Conservation (phyloP, 805 yeast species). For the Torulaspora gathmanii region DNA sequence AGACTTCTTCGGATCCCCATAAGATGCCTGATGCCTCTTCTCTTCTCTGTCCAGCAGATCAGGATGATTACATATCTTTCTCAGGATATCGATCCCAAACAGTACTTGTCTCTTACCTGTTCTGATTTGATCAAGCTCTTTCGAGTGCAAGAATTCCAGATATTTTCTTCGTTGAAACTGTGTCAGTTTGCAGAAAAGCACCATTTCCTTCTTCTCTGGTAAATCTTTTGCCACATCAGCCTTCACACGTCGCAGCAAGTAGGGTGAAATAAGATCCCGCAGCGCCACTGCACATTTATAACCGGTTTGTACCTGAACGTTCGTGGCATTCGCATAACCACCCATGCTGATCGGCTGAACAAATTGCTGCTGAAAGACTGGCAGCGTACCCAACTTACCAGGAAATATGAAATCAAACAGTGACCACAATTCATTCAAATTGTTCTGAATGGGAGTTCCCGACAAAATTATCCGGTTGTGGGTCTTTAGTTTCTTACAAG, state of each 20-base stretch:
- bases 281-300: conserved; percentile 91
- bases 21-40: conserved; percentile 31
- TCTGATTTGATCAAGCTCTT: conserved; percentile 65
- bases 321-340: conserved; percentile 97
- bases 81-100: conserved; percentile 81
- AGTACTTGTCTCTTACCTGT: conserved; percentile 76
- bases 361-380: conserved; percentile 90
- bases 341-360: conserved; percentile 91
- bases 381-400: conserved; percentile 89
- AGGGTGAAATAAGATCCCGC: conserved; percentile 85
- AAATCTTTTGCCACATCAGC: conserved; percentile 92
- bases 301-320: conserved; percentile 93
- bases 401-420: conserved; percentile 93
- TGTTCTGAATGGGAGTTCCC: conserved; percentile 96
- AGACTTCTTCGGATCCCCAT: conserved; percentile 58
- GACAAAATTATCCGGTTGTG: conserved; percentile 83
- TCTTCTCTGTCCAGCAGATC: conserved; percentile 58
- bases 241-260: conserved; percentile 78
- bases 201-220: conserved; percentile 92
- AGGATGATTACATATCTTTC: conserved; percentile 96
- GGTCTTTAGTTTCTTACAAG: conserved; percentile 80
- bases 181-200: conserved; percentile 83
- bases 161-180: conserved; percentile 69
- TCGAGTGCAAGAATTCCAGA: conserved; percentile 66
- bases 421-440: conserved; percentile 88